Evolutionary conservation across 495 filamentous ascomycete species (phyloP).

Genomic region (Xylaria nigripes): DNA sequence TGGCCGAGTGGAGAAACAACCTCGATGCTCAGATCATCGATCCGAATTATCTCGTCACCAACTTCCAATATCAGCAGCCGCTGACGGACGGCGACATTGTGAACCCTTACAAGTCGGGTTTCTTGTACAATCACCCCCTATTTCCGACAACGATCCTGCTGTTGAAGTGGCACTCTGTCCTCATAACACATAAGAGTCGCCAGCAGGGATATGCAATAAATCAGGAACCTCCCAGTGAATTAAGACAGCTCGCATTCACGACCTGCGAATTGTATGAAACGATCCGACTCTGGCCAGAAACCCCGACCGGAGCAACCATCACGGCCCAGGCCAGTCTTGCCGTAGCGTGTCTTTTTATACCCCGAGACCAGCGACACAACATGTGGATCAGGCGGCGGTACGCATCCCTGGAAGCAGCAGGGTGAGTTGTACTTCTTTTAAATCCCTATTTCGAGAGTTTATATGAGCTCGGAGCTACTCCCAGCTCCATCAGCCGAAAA

Average conservation of each 20-base stretch:
- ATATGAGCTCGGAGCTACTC: background rate
- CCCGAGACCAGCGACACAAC: conserved; percentile 59
- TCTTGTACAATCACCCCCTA: conserved; percentile 57
- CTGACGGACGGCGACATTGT: conserved; percentile 57
- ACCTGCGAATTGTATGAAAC: conserved; percentile 72
- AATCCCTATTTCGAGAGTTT: background rate
- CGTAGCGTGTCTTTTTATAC: conserved; percentile 70
- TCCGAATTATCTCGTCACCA: conserved; percentile 47
- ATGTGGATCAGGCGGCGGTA: conserved; percentile 80
- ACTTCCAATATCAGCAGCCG: conserved; percentile 45
- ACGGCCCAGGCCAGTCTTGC: conserved; percentile 68
- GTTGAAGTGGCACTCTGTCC: conserved; percentile 69
- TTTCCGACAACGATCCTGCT: conserved; percentile 64
- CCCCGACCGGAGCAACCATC: conserved; percentile 59
- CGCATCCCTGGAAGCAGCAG: conserved; percentile 67
- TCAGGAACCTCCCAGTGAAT: conserved; percentile 32
- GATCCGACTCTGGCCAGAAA: conserved; percentile 62
- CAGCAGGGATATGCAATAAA: conserved; percentile 45
- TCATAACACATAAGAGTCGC: conserved; percentile 66
- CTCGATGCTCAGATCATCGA: conserved; percentile 54
- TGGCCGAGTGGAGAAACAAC: conserved; percentile 49
- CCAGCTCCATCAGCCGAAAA: no score
- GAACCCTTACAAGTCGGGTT: conserved; percentile 59
- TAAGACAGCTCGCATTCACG: conserved; percentile 55
- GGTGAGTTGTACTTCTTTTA: conserved; percentile 49